Evolutionary conservation across 1,139 yeast genomes (phyloP).

Genomic region (Blastobotrys serpentis): DNA sequence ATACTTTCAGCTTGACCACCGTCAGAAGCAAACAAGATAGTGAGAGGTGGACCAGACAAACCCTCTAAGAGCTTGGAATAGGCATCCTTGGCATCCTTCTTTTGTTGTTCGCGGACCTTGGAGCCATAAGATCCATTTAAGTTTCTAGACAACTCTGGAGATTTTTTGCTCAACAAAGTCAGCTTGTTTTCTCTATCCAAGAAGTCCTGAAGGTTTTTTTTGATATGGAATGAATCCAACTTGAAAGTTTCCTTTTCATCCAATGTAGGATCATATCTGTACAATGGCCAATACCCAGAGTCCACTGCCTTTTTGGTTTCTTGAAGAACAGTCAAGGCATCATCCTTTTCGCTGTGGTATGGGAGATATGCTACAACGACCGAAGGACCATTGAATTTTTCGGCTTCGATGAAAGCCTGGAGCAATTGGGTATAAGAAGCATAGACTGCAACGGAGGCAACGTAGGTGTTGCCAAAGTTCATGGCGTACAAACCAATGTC

Average conservation of each 20-base stretch:
- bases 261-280: conserved; percentile 73
- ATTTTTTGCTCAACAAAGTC: conserved; percentile 65
- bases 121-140: conserved; percentile 63
- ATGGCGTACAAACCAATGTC: conserved; percentile 93
- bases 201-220: conserved; percentile 72
- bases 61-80: conserved; percentile 77
- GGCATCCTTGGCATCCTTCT: conserved; percentile 71
- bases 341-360: conserved; percentile 60
- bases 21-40: conserved; percentile 89
- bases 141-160: conserved; percentile 77
- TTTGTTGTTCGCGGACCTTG: conserved; percentile 60
- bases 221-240: conserved; percentile 80
- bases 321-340: conserved; percentile 71
- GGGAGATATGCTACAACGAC: conserved; percentile 90
- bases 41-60: conserved; percentile 87
- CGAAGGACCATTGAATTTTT: conserved; percentile 85
- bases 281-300: conserved; percentile 93
- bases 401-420: conserved; percentile 87
- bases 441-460: conserved; percentile 92
- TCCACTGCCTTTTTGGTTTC: conserved; percentile 91
- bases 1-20: conserved; percentile 90
- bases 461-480: conserved; percentile 89
- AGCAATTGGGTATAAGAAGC: conserved; percentile 90
- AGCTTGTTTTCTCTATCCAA: conserved; percentile 87
- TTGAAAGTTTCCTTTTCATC: conserved; percentile 58